phyloP scores from a whole-genome alignment of 2,329 filamentous ascomycete genomes.

The Cercospora sp. region DNA sequence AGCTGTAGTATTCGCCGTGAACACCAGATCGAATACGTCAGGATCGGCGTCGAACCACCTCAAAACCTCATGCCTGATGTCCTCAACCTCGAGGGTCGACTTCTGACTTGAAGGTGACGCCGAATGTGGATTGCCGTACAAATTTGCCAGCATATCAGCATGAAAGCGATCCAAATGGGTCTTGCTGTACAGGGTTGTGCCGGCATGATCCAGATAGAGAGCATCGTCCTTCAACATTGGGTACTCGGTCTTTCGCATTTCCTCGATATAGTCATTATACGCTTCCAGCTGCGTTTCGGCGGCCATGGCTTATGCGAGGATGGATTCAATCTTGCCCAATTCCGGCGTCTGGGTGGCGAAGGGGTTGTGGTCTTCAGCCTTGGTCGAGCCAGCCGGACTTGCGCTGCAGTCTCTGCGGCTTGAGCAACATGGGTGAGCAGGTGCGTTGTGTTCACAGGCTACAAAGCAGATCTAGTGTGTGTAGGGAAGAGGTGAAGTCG shows the following conservation, averaged over 20 bases:
- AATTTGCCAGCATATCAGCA: slow-evolving; percentile 70
- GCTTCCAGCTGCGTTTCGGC: slow-evolving; percentile 18
- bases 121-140: slow-evolving; percentile 93
- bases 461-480: not conserved
- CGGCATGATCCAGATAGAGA: slow-evolving; percentile 86
- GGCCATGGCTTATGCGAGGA: slow-evolving; percentile 13
- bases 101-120: slow-evolving; percentile 77
- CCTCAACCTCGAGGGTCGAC: slow-evolving; percentile 68
- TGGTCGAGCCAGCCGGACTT: slow-evolving; percentile 16
- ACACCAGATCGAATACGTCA: slow-evolving; percentile 80
- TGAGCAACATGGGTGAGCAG: slow-evolving; percentile 5
- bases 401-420: slow-evolving; percentile 8
- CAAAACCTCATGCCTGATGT: slow-evolving; percentile 69
- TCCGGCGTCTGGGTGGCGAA: not conserved
- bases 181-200: slow-evolving; percentile 69
- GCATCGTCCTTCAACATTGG: slow-evolving; percentile 40
- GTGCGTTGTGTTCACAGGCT: not conserved
- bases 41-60: slow-evolving; percentile 80
- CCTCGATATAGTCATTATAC: slow-evolving; percentile 48
- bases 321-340: not conserved
- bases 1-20: slow-evolving; percentile 89
- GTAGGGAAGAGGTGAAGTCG: not conserved
- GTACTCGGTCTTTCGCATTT: slow-evolving; percentile 51
- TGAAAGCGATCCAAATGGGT: slow-evolving; percentile 79
- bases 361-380: slow-evolving; percentile 1